These are phyloP conservation scores for Malbranchea cinnamomea DNA, from an alignment of 2,329 filamentous ascomycete genomes.

Conservation along the genomic window DNA sequence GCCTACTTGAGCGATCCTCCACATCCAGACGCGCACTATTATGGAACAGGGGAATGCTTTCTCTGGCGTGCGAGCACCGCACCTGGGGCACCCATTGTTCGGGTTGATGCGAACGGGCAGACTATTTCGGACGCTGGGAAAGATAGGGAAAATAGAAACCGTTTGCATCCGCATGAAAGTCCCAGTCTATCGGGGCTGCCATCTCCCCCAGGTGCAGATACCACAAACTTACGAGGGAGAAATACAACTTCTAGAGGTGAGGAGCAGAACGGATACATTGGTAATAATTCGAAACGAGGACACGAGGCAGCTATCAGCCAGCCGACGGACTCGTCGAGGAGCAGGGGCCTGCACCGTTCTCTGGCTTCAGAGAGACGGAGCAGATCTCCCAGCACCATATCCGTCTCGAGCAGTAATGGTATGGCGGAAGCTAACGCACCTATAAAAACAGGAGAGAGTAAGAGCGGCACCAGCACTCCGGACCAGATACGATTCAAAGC, in stretches of 20 bases:
- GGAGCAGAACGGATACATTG: slow-evolving; percentile 14
- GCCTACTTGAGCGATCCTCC: slow-evolving; percentile 87
- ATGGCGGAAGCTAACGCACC: slow-evolving; percentile 8
- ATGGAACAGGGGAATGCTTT: slow-evolving; percentile 92
- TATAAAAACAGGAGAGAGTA: slow-evolving; percentile 18
- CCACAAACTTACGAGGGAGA: slow-evolving; percentile 41
- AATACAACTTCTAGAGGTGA: slow-evolving; percentile 42
- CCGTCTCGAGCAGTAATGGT: not conserved
- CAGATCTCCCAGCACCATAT: not conserved
- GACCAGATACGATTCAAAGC: slow-evolving; percentile 88
- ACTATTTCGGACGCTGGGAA: not conserved
- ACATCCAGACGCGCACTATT: slow-evolving; percentile 69
- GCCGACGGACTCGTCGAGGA: not conserved
- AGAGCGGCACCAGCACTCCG: slow-evolving; percentile 40
- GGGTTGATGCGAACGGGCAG: slow-evolving; percentile 5
- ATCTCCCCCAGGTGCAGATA: slow-evolving; percentile 54
- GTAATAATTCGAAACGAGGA: slow-evolving; percentile 9
- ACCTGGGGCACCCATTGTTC: slow-evolving; percentile 31
- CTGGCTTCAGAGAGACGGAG: not conserved
- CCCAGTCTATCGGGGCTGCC: slow-evolving; percentile 43
- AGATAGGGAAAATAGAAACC: not conserved
- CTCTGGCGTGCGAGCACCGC: slow-evolving; percentile 65
- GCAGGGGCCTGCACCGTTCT: not conserved
- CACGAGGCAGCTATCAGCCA: slow-evolving; percentile 1
- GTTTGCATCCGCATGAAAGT: slow-evolving; percentile 19